Evolutionary conservation across 129 eudicot species (phyloP), one percentile per base, ranked within the genome.

Genomic region (Flaveria brownii): DNA sequence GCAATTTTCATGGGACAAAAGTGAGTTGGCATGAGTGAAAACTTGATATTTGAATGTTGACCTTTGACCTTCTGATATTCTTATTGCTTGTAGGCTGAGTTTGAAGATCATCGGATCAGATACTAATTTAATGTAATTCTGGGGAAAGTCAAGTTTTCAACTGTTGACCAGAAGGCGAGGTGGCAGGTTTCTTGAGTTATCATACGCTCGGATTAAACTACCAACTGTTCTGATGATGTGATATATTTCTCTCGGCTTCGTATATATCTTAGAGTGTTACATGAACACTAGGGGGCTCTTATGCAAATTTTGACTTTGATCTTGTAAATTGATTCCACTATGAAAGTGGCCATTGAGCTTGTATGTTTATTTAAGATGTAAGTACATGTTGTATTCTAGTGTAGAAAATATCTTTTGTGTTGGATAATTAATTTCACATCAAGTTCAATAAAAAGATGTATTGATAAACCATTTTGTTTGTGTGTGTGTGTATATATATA

Each of bases 21-120:
- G 12, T 18, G 18, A 23, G 20, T 42, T 28, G 18, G 65, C n/a
- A 47, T 26, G 49, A 75, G 45, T 46, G 50, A 63, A 74, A 61
- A 9, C 43, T 15, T 41, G 9, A 47, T 62, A 49, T 33, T 9
- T 50, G 63, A 65, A 66, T 18, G 30, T 61, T 78, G 30, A 52
- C 63, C 55, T 36, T 22, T 6, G 22, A 30, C 13, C 28, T 57
- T 57, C 12, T 56, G 25, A 52, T 22, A 17, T 69, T 72, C 71
- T 28, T 72, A 45, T 82, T 84, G 56, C 85, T 54, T 86, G 80
- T 82, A 92, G 96, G 94, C 78, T 85, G 78, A 83, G 92, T 78
- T 69, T 85, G 74, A 88, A 87, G 84, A 86, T 81, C 69, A 59
- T 87, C 81, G 39, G 88, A 86, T 85, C 83, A 86, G 30, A 92